Evolutionary conservation across 140 eudicot species (phyloP), one percentile per base, ranked within the genome.

Genomic region (Cichorium intybus): DNA sequence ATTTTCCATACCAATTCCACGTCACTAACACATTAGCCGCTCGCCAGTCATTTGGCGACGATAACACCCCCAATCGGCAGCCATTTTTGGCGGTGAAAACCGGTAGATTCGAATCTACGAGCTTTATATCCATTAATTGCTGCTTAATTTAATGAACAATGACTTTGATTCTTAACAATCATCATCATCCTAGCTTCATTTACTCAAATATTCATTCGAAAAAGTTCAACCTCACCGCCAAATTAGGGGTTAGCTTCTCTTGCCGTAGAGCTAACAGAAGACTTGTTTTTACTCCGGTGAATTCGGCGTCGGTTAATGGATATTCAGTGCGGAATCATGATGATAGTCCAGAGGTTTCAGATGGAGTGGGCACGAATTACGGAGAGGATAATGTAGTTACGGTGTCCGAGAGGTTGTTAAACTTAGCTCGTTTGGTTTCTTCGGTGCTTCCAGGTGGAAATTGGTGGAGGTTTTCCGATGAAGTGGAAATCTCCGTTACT

Each of bases 381-480:
- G 70, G 24, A 12, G 70, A 8, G 18, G 74, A 47, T 18, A 31
- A 37, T 23, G 61, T 59, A 31, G 58, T 17, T 27, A 81, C 75
- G 20, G 58, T 86, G 66, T 47, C 75, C 56, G 83, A 81, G 77
- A 79, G 72, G 80, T 55, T 84, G 24, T 24, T 70, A 68, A 78
- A 70, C 47, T 58, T 77, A 48, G 37, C 84, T 23, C 60, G 56
- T 22, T 59, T 78, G 15, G 28, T 83, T 10, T 63, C 77, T 65
- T 54, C 79, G 9, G 27, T 88, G 48, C 62, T 88, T 20, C 99
- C 99, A 0, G 95, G 99, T 61, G 99, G 99, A 11, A 69, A 77
- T 5, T 93, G 97, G 95, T 93, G 99, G 99, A 80, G 67, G 64
- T 80, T 93, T 64, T 54, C 81, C 1, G 80, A 77, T 17, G 85